These are phyloP conservation scores for Spongiforma sp. DNA, from an alignment of 1,284 basidiomycete species.

Conservation along the genomic window DNA sequence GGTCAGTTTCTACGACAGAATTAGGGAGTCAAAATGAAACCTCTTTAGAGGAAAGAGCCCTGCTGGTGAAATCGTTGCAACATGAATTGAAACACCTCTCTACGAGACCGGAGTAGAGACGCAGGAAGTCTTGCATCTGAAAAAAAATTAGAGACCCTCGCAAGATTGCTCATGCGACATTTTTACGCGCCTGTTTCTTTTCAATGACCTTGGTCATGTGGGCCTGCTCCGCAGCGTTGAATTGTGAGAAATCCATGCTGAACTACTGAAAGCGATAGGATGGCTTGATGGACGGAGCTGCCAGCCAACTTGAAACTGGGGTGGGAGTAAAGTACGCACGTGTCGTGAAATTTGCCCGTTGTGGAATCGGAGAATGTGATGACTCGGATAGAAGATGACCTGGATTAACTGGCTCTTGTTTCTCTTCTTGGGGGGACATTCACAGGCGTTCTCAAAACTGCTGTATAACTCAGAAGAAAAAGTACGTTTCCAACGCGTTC, in stretches of 20 bases:
- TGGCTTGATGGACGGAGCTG: too few relatives aligned
- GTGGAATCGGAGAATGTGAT: background rate
- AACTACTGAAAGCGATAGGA: too few relatives aligned
- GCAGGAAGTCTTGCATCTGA: conserved; percentile 98
- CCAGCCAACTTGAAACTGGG: conserved; percentile 11
- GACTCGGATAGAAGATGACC: conserved; percentile 5
- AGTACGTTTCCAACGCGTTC: conserved; percentile 21
- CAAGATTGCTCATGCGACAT: too few relatives aligned
- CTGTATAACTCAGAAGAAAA: conserved; percentile 19
- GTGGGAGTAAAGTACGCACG: background rate
- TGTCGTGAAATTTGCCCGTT: too few relatives aligned
- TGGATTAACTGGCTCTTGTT: conserved; percentile 4
- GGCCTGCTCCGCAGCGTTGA: conserved; percentile 87
- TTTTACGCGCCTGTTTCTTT: conserved; percentile 81
- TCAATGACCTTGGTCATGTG: conserved; percentile 92
- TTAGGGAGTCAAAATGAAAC: conserved; percentile 47
- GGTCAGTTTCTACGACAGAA: conserved; percentile 16
- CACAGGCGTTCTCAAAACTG: background rate
- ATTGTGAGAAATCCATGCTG: conserved; percentile 86
- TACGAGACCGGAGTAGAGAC: conserved; percentile 94
- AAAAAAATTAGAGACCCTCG: too few relatives aligned
- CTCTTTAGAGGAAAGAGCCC: conserved; percentile 93
- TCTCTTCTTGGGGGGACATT: background rate
- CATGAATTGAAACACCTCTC: conserved; percentile 96
- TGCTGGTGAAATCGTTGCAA: conserved; percentile 97